phyloP scores from a whole-genome alignment of 768 basidiomycete species.

The Dioszegia crocea region DNA sequence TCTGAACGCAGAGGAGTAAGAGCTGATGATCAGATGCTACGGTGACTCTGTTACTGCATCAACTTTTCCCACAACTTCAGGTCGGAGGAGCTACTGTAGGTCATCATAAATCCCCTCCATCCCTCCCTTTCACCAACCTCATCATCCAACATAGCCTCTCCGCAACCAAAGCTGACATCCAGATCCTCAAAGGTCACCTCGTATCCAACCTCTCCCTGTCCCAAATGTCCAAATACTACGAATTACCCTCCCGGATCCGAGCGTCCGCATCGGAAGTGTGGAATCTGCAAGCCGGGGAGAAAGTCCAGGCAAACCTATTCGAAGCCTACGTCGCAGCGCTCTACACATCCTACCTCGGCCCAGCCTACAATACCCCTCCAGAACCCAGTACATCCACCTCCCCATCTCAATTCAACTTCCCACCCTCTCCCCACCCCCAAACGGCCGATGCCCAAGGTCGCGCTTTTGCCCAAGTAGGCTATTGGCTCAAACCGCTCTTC shows the following conservation, averaged over 20 bases:
- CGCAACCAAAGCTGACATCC: background rate
- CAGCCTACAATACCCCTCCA: background rate
- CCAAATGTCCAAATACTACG: slow-evolving; percentile 29
- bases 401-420: background rate
- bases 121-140: background rate
- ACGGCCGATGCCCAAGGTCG: slow-evolving; percentile 13
- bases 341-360: slow-evolving; percentile 24
- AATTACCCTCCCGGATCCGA: slow-evolving; percentile 19
- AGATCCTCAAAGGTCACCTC: slow-evolving; percentile 33
- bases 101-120: too few species aligned
- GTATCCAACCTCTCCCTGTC: slow-evolving; percentile 28
- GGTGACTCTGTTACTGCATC: slow-evolving; percentile 31
- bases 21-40: slow-evolving; percentile 11
- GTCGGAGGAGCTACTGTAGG: slow-evolving; percentile 32
- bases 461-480: slow-evolving; percentile 23
- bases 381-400: background rate
- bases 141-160: too few species aligned
- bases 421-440: background rate
- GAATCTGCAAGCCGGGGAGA: slow-evolving; percentile 14
- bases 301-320: slow-evolving; percentile 32
- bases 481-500: slow-evolving; percentile 37
- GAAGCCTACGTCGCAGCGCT: slow-evolving; percentile 42
- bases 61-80: slow-evolving; percentile 31
- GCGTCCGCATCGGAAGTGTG: slow-evolving; percentile 9
- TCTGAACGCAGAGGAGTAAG: background rate